Evolutionary conservation across 2,329 filamentous ascomycete genomes (phyloP).

Genomic region (Hysterium pulicare): DNA sequence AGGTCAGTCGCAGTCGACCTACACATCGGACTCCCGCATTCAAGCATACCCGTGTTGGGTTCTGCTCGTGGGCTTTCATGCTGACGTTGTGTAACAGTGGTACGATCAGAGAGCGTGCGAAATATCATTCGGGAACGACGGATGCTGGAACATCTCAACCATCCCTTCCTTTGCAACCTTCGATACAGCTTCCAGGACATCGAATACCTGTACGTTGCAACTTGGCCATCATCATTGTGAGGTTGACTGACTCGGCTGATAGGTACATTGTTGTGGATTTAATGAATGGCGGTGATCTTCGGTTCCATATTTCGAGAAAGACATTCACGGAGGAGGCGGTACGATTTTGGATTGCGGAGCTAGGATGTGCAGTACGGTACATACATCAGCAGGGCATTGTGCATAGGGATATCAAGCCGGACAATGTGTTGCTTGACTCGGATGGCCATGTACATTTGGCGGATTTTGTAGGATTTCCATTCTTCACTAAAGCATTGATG

Average conservation of each 20-base stretch:
- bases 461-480: conserved; percentile 71
- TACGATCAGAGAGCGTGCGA: conserved; percentile 93
- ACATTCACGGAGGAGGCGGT: conserved; percentile 97
- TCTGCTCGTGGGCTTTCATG: conserved; percentile 11
- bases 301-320: conserved; percentile 97
- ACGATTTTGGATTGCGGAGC: conserved; percentile 92
- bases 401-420: conserved; percentile 42
- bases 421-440: conserved; percentile 41
- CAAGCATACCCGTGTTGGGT: conserved; percentile 6
- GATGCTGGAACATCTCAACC: conserved; percentile 97
- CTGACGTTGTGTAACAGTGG: conserved; percentile 59
- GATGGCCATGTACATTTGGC: conserved; percentile 83
- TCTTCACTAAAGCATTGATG: conserved; percentile 1
- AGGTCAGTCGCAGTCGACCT: conserved; percentile 54
- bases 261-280: conserved; percentile 93
- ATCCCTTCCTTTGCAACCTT: conserved; percentile 96
- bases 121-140: conserved; percentile 97
- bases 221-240: background rate
- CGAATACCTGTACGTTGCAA: conserved; percentile 79
- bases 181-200: conserved; percentile 99
- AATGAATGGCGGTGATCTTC: conserved; percentile 94
- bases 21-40: conserved; percentile 3
- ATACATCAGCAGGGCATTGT: conserved; percentile 43
- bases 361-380: conserved; percentile 78
- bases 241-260: conserved; percentile 15